Percentiles rank a stretch among this genome's conserved stretches.
These are phyloP conservation scores for Zostera marina DNA, from an alignment of 116 monocot genomes.

Conservation along the genomic window DNA sequence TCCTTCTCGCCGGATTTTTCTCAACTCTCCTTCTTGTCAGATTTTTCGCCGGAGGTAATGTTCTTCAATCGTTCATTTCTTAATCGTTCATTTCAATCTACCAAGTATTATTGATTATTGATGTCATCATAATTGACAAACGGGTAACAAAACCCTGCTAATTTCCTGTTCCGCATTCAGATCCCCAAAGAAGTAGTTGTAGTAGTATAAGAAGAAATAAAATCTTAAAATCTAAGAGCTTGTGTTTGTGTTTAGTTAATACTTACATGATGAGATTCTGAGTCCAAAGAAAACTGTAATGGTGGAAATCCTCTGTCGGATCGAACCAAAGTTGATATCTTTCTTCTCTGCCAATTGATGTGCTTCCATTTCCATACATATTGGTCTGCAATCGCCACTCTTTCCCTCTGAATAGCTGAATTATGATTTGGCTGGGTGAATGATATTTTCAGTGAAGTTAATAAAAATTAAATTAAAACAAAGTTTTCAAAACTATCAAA, in stretches of 20 bases:
- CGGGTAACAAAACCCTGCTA: not conserved
- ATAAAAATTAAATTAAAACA: too few species aligned
- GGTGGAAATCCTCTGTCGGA: constrained; percentile 17
- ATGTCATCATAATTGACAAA: too few species aligned
- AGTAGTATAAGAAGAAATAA: too few species aligned
- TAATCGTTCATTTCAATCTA: too few species aligned
- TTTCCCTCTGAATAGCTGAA: constrained; percentile 17
- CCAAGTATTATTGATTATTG: too few species aligned
- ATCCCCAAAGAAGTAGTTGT: not conserved
- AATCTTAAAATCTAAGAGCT: not conserved
- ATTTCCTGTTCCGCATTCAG: not conserved
- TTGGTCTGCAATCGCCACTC: constrained; percentile 25
- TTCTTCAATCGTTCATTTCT: too few species aligned
- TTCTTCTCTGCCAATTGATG: constrained; percentile 16
- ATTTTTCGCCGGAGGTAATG: too few species aligned
- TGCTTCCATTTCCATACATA: constrained; percentile 26
- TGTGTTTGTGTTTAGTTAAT: not conserved
- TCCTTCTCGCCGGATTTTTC: too few species aligned
- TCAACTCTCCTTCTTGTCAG: too few species aligned
- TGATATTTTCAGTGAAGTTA: too few species aligned
- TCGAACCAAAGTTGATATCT: constrained; percentile 17
- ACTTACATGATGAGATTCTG: constrained; percentile 12
- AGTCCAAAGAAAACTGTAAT: constrained; percentile 21
- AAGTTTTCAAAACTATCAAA: too few species aligned
- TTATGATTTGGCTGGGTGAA: too few species aligned